These are phyloP conservation scores for Marsdenia floribunda DNA, from an alignment of 257 asterid genomes.

Conservation along the genomic window DNA sequence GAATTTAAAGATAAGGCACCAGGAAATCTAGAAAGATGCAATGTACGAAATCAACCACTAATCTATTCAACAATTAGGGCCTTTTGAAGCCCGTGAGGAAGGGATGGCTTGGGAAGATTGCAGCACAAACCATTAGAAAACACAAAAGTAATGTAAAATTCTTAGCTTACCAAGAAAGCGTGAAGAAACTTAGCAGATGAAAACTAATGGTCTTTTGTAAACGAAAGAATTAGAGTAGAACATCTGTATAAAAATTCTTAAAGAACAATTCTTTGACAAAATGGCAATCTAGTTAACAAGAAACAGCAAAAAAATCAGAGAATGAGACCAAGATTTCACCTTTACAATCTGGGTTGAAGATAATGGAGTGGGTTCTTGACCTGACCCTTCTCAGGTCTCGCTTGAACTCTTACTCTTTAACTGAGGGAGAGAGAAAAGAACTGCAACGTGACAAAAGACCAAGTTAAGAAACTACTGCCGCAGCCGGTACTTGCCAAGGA, in stretches of 20 bases:
- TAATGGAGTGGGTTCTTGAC: conserved; percentile 16
- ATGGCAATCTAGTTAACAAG: neutral
- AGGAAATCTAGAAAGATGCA: conserved; percentile 6
- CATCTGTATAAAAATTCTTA: neutral
- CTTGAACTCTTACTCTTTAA: neutral
- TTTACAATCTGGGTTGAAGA: conserved; percentile 18
- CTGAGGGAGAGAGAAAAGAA: neutral
- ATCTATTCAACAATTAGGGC: neutral
- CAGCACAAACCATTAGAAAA: neutral
- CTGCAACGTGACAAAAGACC: neutral
- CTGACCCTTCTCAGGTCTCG: neutral
- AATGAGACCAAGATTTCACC: conserved; percentile 20
- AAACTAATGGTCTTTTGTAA: neutral
- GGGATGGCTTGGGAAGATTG: neutral
- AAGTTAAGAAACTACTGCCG: neutral
- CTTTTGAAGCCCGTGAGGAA: neutral
- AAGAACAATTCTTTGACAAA: conserved; percentile 18
- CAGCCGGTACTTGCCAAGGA: neutral
- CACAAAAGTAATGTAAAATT: conserved; percentile 7
- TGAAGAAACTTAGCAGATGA: neutral
- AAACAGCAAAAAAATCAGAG: neutral
- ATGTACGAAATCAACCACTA: neutral
- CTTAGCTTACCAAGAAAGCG: neutral
- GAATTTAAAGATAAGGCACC: neutral
- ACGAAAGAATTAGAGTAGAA: neutral